Percentiles rank a stretch among this genome's conserved stretches.
These are phyloP conservation scores for Gossypium schwendimanii DNA, from an alignment of 441 rosid species.

Conservation along the genomic window DNA sequence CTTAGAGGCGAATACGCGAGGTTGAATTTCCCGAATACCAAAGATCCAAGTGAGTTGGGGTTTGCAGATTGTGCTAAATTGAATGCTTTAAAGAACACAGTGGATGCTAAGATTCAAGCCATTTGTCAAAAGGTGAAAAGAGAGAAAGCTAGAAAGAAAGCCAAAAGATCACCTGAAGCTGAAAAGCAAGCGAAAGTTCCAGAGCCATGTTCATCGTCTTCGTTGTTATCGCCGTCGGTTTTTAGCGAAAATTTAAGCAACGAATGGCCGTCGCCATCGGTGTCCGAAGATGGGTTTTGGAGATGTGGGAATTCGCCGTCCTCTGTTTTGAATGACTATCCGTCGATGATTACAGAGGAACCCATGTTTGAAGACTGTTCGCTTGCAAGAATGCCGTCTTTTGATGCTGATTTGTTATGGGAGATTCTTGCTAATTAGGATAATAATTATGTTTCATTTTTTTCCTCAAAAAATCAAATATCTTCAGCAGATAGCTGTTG, in stretches of 20 bases:
- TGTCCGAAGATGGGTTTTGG: constrained; percentile 46
- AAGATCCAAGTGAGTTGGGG: constrained; percentile 53
- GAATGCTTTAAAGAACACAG: constrained; percentile 52
- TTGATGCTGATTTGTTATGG: constrained; percentile 87
- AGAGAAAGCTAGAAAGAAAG: constrained; percentile 46
- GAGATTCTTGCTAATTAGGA: constrained; percentile 73
- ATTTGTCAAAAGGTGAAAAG: constrained; percentile 70
- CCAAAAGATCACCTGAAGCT: constrained; percentile 25
- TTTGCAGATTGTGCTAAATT: constrained; percentile 46
- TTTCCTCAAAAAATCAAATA: background rate
- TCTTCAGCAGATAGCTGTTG: constrained; percentile 12
- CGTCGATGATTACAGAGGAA: constrained; percentile 25
- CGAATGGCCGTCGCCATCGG: constrained; percentile 34
- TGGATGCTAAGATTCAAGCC: constrained; percentile 82
- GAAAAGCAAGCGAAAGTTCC: constrained; percentile 20
- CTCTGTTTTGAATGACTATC: constrained; percentile 35
- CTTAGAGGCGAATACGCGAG: constrained; percentile 90
- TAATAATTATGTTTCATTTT: background rate
- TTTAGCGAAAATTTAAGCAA: constrained; percentile 32
- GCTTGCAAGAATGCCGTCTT: constrained; percentile 80
- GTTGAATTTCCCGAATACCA: constrained; percentile 70
- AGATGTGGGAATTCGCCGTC: constrained; percentile 41
- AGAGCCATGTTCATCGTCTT: constrained; percentile 33
- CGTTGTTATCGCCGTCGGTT: constrained; percentile 23
- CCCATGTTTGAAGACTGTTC: constrained; percentile 46